Conservation (phyloP, 208 protist species). For the Angomonas ambiguus region DNA sequence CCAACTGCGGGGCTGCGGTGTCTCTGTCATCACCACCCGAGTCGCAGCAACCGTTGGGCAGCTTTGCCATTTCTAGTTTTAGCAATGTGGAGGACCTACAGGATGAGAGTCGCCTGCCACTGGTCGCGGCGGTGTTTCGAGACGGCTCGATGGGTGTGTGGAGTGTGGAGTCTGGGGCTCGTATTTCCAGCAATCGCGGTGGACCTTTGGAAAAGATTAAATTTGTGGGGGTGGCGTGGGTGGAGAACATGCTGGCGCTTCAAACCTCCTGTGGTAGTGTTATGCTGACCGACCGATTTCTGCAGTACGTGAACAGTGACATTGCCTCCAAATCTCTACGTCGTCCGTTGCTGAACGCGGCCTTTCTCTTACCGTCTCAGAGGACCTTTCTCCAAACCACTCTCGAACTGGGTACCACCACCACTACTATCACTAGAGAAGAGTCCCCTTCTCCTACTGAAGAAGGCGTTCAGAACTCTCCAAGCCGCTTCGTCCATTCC, state of each 20-base stretch:
- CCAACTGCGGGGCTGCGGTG: conserved; percentile 20
- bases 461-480: neutral
- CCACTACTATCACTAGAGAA: too few relatives aligned
- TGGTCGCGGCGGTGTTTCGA: conserved; percentile 26
- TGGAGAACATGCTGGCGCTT: conserved; percentile 46
- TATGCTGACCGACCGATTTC: conserved; percentile 42
- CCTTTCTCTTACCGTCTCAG: conserved; percentile 71
- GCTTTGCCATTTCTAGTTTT: conserved; percentile 11
- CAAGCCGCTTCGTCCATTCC: conserved; percentile 40
- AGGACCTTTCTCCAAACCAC: conserved; percentile 61
- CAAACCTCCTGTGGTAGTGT: conserved; percentile 48
- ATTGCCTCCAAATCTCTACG: conserved; percentile 48
- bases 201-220: conserved; percentile 16
- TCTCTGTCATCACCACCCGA: conserved; percentile 17
- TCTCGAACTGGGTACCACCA: conserved; percentile 32
- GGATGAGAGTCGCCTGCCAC: neutral
- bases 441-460: neutral
- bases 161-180: conserved; percentile 44
- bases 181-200: conserved; percentile 33
- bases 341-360: conserved; percentile 57
- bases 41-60: neutral
- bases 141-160: conserved; percentile 54
- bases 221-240: conserved; percentile 33
- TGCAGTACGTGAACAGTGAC: conserved; percentile 62
- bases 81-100: neutral